A percentile compares a stretch with the other conserved stretches of the same genome.
Evolutionary conservation across 75 land plant species (phyloP).

Genomic region (Pseudotsuga menziesii): DNA sequence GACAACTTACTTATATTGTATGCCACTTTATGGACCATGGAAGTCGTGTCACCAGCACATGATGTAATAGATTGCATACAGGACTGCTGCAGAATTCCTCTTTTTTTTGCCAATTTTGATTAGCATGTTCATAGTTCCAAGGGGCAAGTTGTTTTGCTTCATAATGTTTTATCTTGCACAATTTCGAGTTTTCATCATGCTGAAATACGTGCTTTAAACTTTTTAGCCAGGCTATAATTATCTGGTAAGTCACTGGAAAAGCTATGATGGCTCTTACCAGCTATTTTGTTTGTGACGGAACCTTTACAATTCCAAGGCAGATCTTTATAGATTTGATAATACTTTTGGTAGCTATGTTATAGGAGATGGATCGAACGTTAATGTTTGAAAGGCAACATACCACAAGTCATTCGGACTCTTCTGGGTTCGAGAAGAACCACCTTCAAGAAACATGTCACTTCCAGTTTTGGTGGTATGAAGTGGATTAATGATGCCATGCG

Average conservation of each 20-base stretch:
- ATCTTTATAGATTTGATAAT: neutral
- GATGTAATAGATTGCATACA: neutral
- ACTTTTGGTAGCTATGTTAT: neutral
- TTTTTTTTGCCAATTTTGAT: neutral
- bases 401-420: too few species aligned
- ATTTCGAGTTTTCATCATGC: too few species aligned
- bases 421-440: too few species aligned
- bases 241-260: too few species aligned
- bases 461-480: too few species aligned
- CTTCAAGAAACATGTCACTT: too few species aligned
- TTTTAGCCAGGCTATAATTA: too few species aligned
- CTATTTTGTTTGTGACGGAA: neutral
- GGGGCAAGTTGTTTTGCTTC: neutral
- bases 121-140: neutral
- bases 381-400: too few species aligned
- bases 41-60: neutral
- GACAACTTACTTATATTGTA: neutral
- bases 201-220: too few species aligned
- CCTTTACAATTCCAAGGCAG: neutral
- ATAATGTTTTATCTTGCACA: neutral
- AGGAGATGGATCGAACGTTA: too few species aligned
- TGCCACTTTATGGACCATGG: too few species aligned
- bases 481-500: too few species aligned
- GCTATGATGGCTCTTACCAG: neutral
- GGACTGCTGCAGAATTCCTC: neutral